These are phyloP conservation scores for Isabelozyma heimii DNA, from an alignment of 805 yeast genomes.

Conservation along the genomic window DNA sequence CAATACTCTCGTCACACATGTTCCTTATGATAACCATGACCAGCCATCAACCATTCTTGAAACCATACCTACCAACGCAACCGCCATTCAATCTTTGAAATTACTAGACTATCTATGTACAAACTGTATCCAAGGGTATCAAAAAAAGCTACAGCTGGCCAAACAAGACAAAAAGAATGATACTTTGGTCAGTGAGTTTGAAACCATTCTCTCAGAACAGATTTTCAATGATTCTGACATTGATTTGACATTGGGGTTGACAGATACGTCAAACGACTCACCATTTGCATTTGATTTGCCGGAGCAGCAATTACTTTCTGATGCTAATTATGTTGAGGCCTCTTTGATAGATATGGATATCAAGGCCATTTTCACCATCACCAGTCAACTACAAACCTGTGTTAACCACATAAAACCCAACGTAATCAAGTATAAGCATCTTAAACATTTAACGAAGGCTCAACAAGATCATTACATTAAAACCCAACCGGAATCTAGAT, in stretches of 20 bases:
- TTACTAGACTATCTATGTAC: slow-evolving; percentile 23
- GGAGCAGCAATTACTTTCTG: neutral
- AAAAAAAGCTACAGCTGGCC: slow-evolving; percentile 30
- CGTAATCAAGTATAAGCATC: slow-evolving; percentile 15
- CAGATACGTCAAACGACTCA: neutral
- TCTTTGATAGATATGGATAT: slow-evolving; percentile 41
- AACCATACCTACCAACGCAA: slow-evolving; percentile 23
- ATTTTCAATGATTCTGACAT: slow-evolving; percentile 20
- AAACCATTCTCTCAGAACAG: slow-evolving; percentile 14
- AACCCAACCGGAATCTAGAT: slow-evolving; percentile 34
- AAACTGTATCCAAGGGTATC: slow-evolving; percentile 35
- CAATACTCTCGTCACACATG: slow-evolving; percentile 27
- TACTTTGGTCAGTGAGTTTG: slow-evolving; percentile 10
- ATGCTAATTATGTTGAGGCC: slow-evolving; percentile 14
- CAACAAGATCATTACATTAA: slow-evolving; percentile 14
- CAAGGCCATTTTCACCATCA: slow-evolving; percentile 23
- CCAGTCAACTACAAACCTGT: slow-evolving; percentile 21
- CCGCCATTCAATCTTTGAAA: slow-evolving; percentile 25
- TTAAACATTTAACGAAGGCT: slow-evolving; percentile 9
- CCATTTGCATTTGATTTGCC: slow-evolving; percentile 1
- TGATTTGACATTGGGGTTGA: slow-evolving; percentile 18
- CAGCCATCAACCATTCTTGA: slow-evolving; percentile 26
- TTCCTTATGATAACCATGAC: slow-evolving; percentile 43
- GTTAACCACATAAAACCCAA: slow-evolving; percentile 21
- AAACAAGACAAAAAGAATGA: slow-evolving; percentile 14